Evolutionary conservation across 2,329 filamentous ascomycete genomes (phyloP), one percentile per base, ranked within the genome.

Genomic region (Malbranchea cinnamomea): DNA sequence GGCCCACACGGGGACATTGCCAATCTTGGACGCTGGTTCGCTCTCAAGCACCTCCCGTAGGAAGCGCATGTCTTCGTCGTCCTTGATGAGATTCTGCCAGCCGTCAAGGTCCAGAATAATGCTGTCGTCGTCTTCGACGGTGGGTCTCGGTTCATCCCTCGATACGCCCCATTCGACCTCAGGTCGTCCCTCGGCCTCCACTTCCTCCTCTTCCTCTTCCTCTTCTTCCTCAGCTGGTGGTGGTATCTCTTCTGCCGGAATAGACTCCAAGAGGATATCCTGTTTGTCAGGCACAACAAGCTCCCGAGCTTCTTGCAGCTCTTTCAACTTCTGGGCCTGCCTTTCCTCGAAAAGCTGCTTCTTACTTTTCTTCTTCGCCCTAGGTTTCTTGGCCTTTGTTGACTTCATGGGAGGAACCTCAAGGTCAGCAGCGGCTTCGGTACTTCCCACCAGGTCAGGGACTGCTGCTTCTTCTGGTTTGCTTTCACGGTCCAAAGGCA

Each of bases 361-460:
- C 63, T 84, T 85, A 0, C 76, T 70, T 53, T 80, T 83, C 60
- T 71, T 82, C 60, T 81, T 81, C 3, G 66, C 41, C 48, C 76
- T 78, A 7, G 57, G 47, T 22, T 63, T 62, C 52, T 74, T 76
- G 10, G 19, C 27, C 28, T 41, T 39, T 11, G 13, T n/a, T 17
- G 26, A 12, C 28, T 48, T 45, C 17, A 35, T 26, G 34, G 52
- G 43, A n/a, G 50, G 43, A 23, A 45, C 46, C 14, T 46, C 45
- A 13, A 45, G 45, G 6, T 50, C 37, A 24, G 53, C 48, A 11
- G 52, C 54, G 8, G 51, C 43, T 22, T 55, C 50, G 10, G 48
- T 47, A 35, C 52, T 46, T 30, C 45, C 41, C 19, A 46, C 45
- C 23, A 57, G 53, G 16, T 68, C 59, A 12, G 65, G 56, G 18